Percentiles rank a stretch among this genome's conserved stretches.
Conservation (phyloP, 2,329 filamentous ascomycete species). For the Colletotrichum sp. region DNA sequence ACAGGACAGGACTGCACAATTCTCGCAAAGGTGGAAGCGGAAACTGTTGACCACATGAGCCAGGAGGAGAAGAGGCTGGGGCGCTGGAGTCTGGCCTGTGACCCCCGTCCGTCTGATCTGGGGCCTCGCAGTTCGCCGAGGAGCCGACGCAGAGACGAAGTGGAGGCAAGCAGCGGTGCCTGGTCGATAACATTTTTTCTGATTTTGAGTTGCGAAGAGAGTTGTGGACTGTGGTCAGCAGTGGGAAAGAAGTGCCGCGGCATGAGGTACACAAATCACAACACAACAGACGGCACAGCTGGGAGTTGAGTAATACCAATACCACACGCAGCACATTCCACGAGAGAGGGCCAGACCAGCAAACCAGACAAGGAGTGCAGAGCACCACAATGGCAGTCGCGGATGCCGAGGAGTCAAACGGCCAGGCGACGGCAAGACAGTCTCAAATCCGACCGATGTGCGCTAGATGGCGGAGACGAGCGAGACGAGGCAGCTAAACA, state of each 20-base stretch:
- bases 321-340: not conserved
- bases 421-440: not conserved
- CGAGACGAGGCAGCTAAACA: not conserved
- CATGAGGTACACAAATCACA: not conserved
- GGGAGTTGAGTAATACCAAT: not conserved
- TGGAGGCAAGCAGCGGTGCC: not conserved
- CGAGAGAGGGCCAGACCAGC: not conserved
- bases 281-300: not conserved
- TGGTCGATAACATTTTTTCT: not conserved
- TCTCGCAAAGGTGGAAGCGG: not conserved
- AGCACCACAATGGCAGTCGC: not conserved
- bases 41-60: not conserved
- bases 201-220: not conserved
- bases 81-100: not conserved
- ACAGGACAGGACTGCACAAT: not conserved
- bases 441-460: not conserved
- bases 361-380: not conserved
- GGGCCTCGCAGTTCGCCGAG: slow-evolving; percentile 19
- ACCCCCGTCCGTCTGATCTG: slow-evolving; percentile 5
- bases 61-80: not conserved
- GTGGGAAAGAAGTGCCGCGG: not conserved
- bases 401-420: not conserved
- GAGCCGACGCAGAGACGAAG: slow-evolving; percentile 12
- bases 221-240: not conserved
- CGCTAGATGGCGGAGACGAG: not conserved